These are phyloP conservation scores for Pseudogymnoascus pannorum DNA, from an alignment of 2,329 filamentous ascomycete species.

Conservation along the genomic window DNA sequence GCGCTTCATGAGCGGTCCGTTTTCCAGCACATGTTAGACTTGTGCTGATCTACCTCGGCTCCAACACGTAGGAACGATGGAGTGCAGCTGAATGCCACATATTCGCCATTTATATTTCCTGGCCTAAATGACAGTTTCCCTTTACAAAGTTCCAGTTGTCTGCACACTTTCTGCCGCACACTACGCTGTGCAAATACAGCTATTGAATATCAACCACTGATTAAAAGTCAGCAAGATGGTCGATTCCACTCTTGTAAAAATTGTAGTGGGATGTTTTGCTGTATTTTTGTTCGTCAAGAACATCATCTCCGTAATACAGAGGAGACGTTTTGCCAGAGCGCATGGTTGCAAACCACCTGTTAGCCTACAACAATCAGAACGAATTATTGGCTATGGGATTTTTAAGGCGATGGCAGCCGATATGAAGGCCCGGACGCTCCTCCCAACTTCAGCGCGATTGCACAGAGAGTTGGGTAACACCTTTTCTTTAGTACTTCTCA, in stretches of 20 bases:
- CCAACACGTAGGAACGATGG: background rate
- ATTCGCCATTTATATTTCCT: background rate
- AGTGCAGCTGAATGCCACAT: background rate
- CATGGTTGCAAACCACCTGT: conserved; percentile 24
- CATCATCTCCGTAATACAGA: background rate
- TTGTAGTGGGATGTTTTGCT: background rate
- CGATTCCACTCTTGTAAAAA: background rate
- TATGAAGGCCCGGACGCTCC: background rate
- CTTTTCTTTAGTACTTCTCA: background rate
- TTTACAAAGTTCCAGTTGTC: background rate
- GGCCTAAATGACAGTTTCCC: background rate
- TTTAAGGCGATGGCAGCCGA: conserved; percentile 16
- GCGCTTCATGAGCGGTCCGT: background rate
- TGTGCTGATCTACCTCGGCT: background rate
- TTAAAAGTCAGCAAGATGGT: background rate
- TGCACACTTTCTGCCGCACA: background rate
- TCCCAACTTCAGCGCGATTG: background rate
- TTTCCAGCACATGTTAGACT: background rate
- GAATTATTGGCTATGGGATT: conserved; percentile 24
- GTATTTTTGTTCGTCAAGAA: background rate
- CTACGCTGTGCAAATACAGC: background rate
- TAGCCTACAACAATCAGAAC: conserved; percentile 24
- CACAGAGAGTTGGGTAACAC: background rate
- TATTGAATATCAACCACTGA: background rate
- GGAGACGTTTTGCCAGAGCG: conserved; percentile 19